phyloP scores from a whole-genome alignment of 2,329 filamentous ascomycete species.

The Pseudocercospora musae region DNA sequence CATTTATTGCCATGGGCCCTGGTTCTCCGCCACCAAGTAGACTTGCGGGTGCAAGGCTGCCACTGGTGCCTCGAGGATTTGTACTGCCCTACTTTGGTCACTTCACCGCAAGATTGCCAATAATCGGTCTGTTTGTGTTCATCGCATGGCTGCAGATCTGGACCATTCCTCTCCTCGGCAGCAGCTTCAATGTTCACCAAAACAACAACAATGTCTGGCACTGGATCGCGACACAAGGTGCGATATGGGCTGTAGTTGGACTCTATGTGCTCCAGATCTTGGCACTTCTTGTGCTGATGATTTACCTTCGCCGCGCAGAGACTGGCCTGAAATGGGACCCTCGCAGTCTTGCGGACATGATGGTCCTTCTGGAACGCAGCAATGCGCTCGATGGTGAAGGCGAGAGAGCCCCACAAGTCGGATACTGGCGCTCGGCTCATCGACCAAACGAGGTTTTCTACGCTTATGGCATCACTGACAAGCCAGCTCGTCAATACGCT shows the following conservation, averaged over 20 bases:
- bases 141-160: constrained; percentile 76
- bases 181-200: constrained; percentile 66
- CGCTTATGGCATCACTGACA: constrained; percentile 66
- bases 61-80: constrained; percentile 59
- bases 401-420: constrained; percentile 62
- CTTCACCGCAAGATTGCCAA: constrained; percentile 65
- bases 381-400: constrained; percentile 64
- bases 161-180: constrained; percentile 76
- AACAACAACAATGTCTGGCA: constrained; percentile 61
- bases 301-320: constrained; percentile 51
- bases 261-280: constrained; percentile 67
- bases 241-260: constrained; percentile 73
- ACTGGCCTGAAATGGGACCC: constrained; percentile 86
- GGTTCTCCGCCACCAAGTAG: constrained; percentile 58
- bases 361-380: constrained; percentile 73
- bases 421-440: constrained; percentile 76
- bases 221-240: constrained; percentile 74
- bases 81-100: constrained; percentile 66
- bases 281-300: constrained; percentile 56
- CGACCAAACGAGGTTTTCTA: constrained; percentile 69
- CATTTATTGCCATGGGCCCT: constrained; percentile 74
- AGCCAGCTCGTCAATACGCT: constrained; percentile 51
- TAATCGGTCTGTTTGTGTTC: constrained; percentile 62
- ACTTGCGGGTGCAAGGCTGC: constrained; percentile 63
- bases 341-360: constrained; percentile 74